Base-by-base conservation (phyloP, 2,329 filamentous ascomycete genomes). In the Chaetomiaceae sp. region DNA sequence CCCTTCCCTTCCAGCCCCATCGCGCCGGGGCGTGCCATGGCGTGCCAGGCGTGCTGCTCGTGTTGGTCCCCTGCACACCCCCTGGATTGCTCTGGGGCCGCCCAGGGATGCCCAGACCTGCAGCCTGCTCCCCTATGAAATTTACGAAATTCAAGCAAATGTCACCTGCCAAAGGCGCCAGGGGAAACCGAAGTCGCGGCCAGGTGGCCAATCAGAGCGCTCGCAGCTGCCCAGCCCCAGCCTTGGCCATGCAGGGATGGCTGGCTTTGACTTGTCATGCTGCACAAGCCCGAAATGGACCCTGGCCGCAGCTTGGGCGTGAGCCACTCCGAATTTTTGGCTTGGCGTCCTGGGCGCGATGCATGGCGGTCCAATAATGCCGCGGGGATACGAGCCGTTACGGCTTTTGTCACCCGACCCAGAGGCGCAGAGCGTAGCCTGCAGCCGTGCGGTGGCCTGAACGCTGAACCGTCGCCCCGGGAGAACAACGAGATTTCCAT, bases 151-250 rank as follows among this genome's bases (percentile, higher is more conserved):
- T 38, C 38, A 48, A n/a, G 25, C 45, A 23, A 57, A 56, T 58
- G 56, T 54, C 48, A 58, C 54, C 58, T 55, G 43, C 49, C 55
- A 51, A 49, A 53, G 41, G 44, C 40, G 49, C 53, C 58, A 54
- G 37, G 38, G 21, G 20, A 48, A 27, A 9, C 25, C 9, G 25
- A 5, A 5, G 25, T 9, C 5, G 25, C 25, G 25, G 25, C 9
- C 5, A 27, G 25, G 5, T 10, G 46, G 38, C 57, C 57, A 61
- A 57, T 57, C 47, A 29, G 30, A 16, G 20, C 7, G n/a, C 44
- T n/a, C 36, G 7, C 25, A 36, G 37, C 27, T n/a, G 32, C 33
- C 16, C 42, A 36, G 41, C 16, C 20, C 7, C 13, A 5, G n/a
- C n/a, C 36, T 14, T 44, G 42, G 23, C 32, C 23, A 16, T 11